Conservation (phyloP, 2,329 filamentous ascomycete species). For the Fusarium transvaalense region DNA sequence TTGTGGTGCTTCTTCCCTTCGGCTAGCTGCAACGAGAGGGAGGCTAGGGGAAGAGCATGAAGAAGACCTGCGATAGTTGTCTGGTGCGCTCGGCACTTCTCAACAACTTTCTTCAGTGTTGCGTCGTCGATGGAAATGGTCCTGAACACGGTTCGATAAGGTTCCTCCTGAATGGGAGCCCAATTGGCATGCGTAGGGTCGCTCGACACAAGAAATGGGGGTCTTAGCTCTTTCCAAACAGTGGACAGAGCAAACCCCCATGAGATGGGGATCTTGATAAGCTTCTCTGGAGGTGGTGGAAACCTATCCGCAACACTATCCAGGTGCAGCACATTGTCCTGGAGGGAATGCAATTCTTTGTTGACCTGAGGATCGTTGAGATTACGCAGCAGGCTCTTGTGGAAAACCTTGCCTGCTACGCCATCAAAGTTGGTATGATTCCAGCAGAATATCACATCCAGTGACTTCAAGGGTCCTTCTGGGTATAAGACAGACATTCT, state of each 20-base stretch:
- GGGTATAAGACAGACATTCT: conserved; percentile 38
- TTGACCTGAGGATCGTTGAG: conserved; percentile 37
- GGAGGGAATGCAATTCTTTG: neutral
- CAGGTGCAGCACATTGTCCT: conserved; percentile 13
- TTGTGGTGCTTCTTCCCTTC: conserved; percentile 19
- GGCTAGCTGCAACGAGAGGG: conserved; percentile 38
- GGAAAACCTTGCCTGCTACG: conserved; percentile 51
- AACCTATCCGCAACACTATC: conserved; percentile 23
- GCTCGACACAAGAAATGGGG: conserved; percentile 25
- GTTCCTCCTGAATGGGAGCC: conserved; percentile 41
- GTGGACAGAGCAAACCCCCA: conserved; percentile 33
- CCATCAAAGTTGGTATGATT: conserved; percentile 50
- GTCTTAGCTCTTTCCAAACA: conserved; percentile 37
- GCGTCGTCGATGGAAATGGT: conserved; percentile 35
- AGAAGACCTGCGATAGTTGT: conserved; percentile 51
- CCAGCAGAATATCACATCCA: conserved; percentile 48
- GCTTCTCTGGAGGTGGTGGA: conserved; percentile 45
- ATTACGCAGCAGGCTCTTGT: conserved; percentile 46
- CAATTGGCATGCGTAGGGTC: conserved; percentile 36
- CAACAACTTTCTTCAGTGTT: conserved; percentile 36
- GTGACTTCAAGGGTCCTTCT: neutral
- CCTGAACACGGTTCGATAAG: conserved; percentile 39
- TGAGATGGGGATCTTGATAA: conserved; percentile 40
- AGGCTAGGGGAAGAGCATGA: conserved; percentile 42
- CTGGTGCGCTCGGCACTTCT: conserved; percentile 44